phyloP scores from a whole-genome alignment of 495 filamentous ascomycete species.

The Endocarpon pusillum region DNA sequence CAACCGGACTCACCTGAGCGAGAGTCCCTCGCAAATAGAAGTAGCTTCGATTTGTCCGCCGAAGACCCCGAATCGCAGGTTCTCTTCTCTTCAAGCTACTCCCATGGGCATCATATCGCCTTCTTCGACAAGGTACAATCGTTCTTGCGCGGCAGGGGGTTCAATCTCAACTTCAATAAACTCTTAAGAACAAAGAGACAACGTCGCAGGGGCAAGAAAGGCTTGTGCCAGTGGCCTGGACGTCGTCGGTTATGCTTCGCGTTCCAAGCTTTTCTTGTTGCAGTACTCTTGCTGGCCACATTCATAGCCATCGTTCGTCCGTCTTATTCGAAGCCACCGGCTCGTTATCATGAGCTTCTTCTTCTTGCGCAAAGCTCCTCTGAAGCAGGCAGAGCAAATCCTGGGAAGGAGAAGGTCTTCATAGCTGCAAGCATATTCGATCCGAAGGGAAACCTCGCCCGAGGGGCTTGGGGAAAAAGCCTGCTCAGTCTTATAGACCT shows the following conservation, averaged over 20 bases:
- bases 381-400: constrained; percentile 40
- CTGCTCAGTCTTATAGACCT: constrained; percentile 45
- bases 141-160: no score
- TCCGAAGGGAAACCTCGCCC: constrained; percentile 34
- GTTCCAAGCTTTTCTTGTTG: constrained; percentile 41
- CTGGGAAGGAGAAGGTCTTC: constrained; percentile 48
- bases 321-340: constrained; percentile 39
- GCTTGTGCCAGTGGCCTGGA: no score
- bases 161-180: no score
- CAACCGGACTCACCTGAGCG: no score
- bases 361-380: constrained; percentile 19
- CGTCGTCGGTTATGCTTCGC: constrained; percentile 50
- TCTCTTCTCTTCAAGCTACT: no score
- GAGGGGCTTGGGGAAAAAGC: constrained; percentile 47
- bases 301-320: constrained; percentile 37
- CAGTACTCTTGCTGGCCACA: constrained; percentile 42
- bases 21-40: no score
- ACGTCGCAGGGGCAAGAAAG: no score
- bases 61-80: no score
- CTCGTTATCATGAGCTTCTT: constrained; percentile 30
- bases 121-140: no score
- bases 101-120: no score
- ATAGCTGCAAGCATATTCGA: constrained; percentile 65
- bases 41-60: no score
- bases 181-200: no score